Evolutionary conservation across 1,139 yeast genomes (phyloP), one percentile per base, ranked within the genome.

Genomic region (Candida frijolesensis): DNA sequence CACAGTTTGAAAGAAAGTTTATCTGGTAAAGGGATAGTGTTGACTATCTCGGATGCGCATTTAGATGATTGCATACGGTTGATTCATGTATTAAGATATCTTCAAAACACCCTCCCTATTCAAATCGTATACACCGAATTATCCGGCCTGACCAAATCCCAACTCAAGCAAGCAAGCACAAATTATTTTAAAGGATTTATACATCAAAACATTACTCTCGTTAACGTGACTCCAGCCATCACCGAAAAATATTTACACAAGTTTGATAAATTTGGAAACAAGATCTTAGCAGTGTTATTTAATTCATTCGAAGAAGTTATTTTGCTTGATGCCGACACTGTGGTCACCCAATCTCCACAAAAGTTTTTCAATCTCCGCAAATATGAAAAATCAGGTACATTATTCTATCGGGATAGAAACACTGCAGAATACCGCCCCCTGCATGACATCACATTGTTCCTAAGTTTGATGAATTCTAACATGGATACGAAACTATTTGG

Each of bases 241-340:
- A 56, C 60, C 11, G 49, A 56, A 1, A 50, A 57, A 2, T 70
- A 68, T 53, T 49, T 59, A 4, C 57, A 54, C 32, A 65, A 68
- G 37, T 74, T 77, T 50, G 60, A 65, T n/a, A 68, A 65, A 0
- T 78, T 67, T 56, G 78, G 78, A 45, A 79, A 80, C 58, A 82
- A 81, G 60, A 69, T 82, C 56, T 53, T 78, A 15, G 83, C 84
- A 2, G 62, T 71, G 19, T 51, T 80, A 30, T 79, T 81, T 62
- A 79, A 72, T 47, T 70, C 82, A 0, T 80, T 81, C 54, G 72
- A 72, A 45, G 83, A 80, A 53, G 66, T 72, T 57, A 64, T 80
- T 7, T 61, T 80, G 18, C 54, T 82, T 38, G 85, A 82, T 58
- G 81, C 79, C 6, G 85, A 81, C 60, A 67, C 77, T 0, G 78